Evolutionary conservation across 169 alveolate species (phyloP).

Genomic region (Eimeria tenella): DNA sequence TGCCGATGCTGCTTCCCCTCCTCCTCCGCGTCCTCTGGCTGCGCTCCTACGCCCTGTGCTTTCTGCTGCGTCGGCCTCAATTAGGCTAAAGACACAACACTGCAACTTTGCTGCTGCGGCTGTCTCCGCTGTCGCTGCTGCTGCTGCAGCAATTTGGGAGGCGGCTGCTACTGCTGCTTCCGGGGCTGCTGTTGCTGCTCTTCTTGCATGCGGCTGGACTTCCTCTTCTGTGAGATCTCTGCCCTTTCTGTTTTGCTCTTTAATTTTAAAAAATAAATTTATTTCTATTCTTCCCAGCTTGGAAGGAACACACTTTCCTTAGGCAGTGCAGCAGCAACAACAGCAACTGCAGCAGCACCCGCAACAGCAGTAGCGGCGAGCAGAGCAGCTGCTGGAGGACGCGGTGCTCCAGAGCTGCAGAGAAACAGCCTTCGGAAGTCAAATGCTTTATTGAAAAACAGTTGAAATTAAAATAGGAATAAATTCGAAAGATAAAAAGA

Average conservation of each 20-base stretch:
- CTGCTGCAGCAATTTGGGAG: background rate
- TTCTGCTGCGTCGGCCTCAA: no score
- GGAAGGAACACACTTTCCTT: background rate
- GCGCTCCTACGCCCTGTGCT: no score
- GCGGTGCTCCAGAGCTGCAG: no score
- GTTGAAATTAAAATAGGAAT: no score
- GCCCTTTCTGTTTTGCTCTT: background rate
- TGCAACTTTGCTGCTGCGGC: background rate
- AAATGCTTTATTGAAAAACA: no score
- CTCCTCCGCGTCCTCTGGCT: no score
- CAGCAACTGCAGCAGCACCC: background rate
- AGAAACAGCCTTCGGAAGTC: no score
- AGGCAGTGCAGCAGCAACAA: background rate
- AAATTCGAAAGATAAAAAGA: no score
- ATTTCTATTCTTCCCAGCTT: background rate
- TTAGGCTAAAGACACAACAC: no score
- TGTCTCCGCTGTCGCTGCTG: background rate
- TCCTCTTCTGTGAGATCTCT: background rate
- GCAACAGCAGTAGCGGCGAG: background rate
- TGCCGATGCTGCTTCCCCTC: background rate
- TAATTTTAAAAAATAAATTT: no score
- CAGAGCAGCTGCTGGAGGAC: background rate
- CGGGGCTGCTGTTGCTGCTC: background rate
- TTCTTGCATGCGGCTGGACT: background rate
- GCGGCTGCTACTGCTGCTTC: background rate